Evolutionary conservation across 257 asterid species (phyloP).

Genomic region (Echium plantagineum): DNA sequence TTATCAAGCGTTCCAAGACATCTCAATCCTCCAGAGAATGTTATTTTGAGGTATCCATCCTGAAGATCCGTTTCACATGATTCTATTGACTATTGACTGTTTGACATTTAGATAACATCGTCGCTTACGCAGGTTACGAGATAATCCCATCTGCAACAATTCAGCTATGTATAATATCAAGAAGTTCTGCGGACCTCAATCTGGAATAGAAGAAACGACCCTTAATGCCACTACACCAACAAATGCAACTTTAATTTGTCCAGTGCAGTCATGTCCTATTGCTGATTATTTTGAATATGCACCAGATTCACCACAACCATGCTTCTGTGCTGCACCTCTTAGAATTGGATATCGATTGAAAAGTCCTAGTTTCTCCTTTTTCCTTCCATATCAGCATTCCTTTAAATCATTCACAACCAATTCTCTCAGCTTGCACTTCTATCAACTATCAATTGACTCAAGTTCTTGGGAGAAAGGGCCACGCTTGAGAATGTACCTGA

Average conservation of each 20-base stretch:
- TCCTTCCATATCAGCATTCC: constrained; percentile 23
- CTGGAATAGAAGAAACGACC: constrained; percentile 14
- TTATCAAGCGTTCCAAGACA: constrained; percentile 24
- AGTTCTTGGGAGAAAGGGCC: constrained; percentile 38
- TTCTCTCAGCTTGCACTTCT: constrained; percentile 21
- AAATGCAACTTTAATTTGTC: constrained; percentile 16
- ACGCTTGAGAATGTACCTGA: constrained; percentile 37
- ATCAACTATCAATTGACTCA: constrained; percentile 31
- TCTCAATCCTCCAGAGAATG: constrained; percentile 33
- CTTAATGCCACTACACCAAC: constrained; percentile 10
- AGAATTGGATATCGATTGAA: constrained; percentile 39
- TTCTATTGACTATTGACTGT: neutral
- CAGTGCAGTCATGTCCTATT: constrained; percentile 28
- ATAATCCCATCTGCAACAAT: constrained; percentile 32
- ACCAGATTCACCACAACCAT: constrained; percentile 25
- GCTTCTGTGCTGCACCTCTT: constrained; percentile 45
- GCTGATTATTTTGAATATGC: constrained; percentile 33
- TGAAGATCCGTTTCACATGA: neutral
- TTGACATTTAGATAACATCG: constrained; percentile 8
- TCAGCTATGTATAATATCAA: constrained; percentile 19
- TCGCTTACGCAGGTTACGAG: constrained; percentile 22
- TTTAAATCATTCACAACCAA: constrained; percentile 22
- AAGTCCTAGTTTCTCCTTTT: constrained; percentile 41
- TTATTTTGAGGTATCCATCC: constrained; percentile 28
- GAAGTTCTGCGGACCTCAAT: constrained; percentile 21